phyloP scores from a whole-genome alignment of 1,139 yeast species.

The Nakaseomyces bracarensis region DNA sequence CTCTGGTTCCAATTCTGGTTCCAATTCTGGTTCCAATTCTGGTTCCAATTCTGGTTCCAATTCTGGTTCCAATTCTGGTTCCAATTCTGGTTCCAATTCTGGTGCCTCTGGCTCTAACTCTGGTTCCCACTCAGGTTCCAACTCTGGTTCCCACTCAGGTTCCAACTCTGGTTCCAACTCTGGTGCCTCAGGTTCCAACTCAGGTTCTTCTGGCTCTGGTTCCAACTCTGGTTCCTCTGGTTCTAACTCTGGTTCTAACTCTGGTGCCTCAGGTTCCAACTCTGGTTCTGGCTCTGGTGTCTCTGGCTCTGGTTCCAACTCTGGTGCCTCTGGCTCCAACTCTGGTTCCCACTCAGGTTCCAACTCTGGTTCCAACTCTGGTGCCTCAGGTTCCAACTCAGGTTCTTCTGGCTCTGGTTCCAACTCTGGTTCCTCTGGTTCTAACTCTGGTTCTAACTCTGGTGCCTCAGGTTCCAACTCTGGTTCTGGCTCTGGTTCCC shows the following conservation, averaged over 20 bases:
- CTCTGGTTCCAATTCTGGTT: constrained; percentile 49
- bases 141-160: constrained; percentile 58
- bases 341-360: constrained; percentile 64
- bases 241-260: background rate
- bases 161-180: constrained; percentile 60
- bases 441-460: constrained; percentile 13
- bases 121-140: background rate
- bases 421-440: constrained; percentile 14
- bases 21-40: background rate
- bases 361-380: constrained; percentile 59
- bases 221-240: constrained; percentile 13
- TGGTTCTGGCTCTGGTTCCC: constrained; percentile 39
- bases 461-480: constrained; percentile 29
- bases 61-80: constrained; percentile 48
- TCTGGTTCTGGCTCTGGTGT: constrained; percentile 37
- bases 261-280: constrained; percentile 22
- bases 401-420: background rate
- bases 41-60: constrained; percentile 72
- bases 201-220: constrained; percentile 33
- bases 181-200: constrained; percentile 20
- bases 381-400: constrained; percentile 36
- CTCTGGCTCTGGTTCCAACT: constrained; percentile 52
- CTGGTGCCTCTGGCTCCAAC: background rate
- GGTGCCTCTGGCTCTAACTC: constrained; percentile 56
- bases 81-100: constrained; percentile 33